A percentile compares a stretch with the other conserved stretches of the same genome.
Evolutionary conservation across 768 basidiomycete species (phyloP).

Genomic region (Suillus cothurnatus): DNA sequence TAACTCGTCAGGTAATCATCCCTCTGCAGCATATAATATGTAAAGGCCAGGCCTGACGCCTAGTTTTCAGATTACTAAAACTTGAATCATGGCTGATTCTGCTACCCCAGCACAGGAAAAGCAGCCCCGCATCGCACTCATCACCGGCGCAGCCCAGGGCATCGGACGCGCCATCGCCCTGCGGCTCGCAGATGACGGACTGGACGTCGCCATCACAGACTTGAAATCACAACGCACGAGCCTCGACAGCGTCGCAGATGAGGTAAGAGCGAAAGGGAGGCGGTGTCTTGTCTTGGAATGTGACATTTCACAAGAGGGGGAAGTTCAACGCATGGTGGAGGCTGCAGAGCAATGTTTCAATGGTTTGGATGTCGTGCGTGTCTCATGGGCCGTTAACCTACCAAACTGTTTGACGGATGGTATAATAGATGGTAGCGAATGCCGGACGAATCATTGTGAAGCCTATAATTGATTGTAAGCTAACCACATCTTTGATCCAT

Average conservation of each 20-base stretch:
- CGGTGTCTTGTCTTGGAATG: constrained; percentile 24
- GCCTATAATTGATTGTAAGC: constrained; percentile 4
- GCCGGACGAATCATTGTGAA: constrained; percentile 3
- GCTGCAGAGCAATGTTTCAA: constrained; percentile 34
- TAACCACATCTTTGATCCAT: not conserved
- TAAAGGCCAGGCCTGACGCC: not conserved
- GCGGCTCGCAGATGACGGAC: constrained; percentile 49
- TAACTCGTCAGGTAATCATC: not conserved
- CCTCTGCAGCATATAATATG: not conserved
- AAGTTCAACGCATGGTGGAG: constrained; percentile 40
- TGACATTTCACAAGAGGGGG: constrained; percentile 40
- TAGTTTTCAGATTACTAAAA: not conserved
- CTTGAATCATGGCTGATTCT: not conserved
- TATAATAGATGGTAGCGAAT: constrained; percentile 8
- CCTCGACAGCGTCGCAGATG: constrained; percentile 23
- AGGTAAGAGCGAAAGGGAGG: constrained; percentile 25
- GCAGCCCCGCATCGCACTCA: constrained; percentile 36
- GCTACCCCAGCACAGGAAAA: not conserved
- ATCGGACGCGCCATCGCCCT: constrained; percentile 50
- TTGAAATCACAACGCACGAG: constrained; percentile 20
- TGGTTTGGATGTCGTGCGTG: constrained; percentile 44
- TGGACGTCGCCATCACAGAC: constrained; percentile 47
- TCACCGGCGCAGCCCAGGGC: constrained; percentile 48
- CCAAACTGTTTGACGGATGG: not conserved
- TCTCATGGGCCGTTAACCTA: not conserved